phyloP scores from a whole-genome alignment of 352 stramenopile species.

The Pythium vanterpoolii region DNA sequence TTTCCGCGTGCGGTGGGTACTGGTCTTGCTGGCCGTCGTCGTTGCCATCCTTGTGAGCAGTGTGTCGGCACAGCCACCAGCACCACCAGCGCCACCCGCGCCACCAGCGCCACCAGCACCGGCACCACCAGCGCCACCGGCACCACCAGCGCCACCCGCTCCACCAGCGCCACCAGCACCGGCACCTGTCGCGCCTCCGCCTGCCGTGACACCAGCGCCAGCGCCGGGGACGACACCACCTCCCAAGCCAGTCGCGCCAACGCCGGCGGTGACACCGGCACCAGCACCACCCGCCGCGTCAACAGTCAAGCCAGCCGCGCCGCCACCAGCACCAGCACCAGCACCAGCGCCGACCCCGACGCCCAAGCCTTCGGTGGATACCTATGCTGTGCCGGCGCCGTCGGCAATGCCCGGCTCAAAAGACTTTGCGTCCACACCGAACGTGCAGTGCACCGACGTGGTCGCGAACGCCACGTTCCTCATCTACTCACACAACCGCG shows the following conservation, averaged over 20 bases:
- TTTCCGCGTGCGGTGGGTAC: not conserved
- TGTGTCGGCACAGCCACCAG: not conserved
- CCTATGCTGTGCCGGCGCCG: conserved; percentile 29
- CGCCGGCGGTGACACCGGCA: not conserved
- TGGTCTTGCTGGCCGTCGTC: not conserved
- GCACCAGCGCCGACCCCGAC: not conserved
- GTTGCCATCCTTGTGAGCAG: not conserved
- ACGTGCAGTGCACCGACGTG: conserved; percentile 32
- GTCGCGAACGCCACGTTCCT: conserved; percentile 43
- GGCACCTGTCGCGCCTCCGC: not conserved
- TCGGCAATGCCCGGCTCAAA: conserved; percentile 39
- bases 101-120: not conserved
- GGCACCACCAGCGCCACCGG: not conserved
- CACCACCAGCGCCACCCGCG: not conserved
- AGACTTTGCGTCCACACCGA: conserved; percentile 42
- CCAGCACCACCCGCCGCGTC: not conserved
- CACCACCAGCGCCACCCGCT: not conserved
- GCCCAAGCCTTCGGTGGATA: not conserved
- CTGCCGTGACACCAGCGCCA: not conserved
- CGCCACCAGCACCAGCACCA: not conserved
- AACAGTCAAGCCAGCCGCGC: not conserved
- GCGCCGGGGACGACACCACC: not conserved
- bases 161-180: not conserved
- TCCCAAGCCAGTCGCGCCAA: not conserved
- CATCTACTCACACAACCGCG: conserved; percentile 57